Conservation (phyloP, 2,329 filamentous ascomycete species). For the Aspergillus fumigatiaffinis region DNA sequence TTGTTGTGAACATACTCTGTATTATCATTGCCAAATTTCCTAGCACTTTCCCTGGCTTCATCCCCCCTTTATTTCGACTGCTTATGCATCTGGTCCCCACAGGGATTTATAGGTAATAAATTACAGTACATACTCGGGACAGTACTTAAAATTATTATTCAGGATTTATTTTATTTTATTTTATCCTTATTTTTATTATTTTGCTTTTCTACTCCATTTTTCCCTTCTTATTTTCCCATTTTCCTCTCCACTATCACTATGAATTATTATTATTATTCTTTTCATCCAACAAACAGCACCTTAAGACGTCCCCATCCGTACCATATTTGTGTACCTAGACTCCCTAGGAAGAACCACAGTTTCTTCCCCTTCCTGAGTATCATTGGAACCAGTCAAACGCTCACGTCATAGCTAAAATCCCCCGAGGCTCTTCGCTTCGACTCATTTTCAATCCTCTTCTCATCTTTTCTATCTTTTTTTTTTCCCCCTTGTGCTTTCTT, state of each 20-base stretch:
- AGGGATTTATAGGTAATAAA: not conserved
- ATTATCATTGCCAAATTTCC: not conserved
- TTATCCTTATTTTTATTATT: conserved; percentile 2
- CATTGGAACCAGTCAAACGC: conserved; percentile 5
- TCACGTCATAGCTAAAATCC: conserved; percentile 28
- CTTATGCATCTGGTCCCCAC: not conserved
- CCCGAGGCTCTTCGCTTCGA: conserved; percentile 23
- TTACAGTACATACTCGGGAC: not conserved
- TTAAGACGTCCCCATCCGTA: not conserved
- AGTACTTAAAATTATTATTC: not conserved
- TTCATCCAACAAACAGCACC: not conserved
- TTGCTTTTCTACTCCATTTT: not conserved
- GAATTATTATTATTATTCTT: not conserved
- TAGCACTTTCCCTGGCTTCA: not conserved
- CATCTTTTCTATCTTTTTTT: not conserved
- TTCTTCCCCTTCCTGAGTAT: not conserved
- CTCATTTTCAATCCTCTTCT: conserved; percentile 9
- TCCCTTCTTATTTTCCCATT: conserved; percentile 9
- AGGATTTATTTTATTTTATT: not conserved
- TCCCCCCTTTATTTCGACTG: not conserved
- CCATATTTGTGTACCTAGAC: not conserved
- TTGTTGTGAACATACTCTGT: not conserved
- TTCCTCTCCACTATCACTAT: conserved; percentile 2
- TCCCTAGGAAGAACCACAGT: not conserved
- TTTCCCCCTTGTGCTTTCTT: not conserved